phyloP scores from a whole-genome alignment of 2,329 filamentous ascomycete genomes.

The Rutstroemia sp. region DNA sequence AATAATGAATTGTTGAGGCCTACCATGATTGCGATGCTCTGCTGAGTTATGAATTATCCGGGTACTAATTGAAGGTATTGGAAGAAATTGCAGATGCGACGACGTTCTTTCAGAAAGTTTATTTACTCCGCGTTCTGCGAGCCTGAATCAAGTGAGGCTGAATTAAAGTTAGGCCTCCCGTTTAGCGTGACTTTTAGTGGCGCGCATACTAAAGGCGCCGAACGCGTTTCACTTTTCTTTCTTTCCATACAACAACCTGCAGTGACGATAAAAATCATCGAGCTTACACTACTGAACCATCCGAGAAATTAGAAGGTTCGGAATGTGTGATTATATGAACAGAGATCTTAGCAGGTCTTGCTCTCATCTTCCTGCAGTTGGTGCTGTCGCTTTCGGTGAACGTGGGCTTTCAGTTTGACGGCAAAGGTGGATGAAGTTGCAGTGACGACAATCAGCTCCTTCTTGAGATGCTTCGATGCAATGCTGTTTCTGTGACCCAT shows the following conservation, averaged over 20 bases:
- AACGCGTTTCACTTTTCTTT: constrained; percentile 4
- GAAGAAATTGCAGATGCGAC: constrained; percentile 2
- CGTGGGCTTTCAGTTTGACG: background rate
- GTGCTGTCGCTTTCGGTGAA: constrained; percentile 8
- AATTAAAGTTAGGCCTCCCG: constrained; percentile 4
- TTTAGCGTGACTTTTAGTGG: background rate
- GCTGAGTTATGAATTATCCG: background rate
- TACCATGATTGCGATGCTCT: constrained; percentile 25
- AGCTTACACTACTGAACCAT: constrained; percentile 28
- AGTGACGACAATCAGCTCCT: constrained; percentile 28
- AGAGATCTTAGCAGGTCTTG: constrained; percentile 32
- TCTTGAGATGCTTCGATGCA: constrained; percentile 23
- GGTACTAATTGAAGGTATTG: background rate
- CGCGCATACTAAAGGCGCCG: background rate
- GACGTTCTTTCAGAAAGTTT: background rate
- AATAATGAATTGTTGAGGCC: background rate
- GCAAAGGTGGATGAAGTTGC: constrained; percentile 9
- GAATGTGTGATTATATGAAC: constrained; percentile 30
- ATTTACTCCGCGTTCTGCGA: background rate
- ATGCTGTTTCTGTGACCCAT: constrained; percentile 16
- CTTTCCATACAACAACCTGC: constrained; percentile 21
- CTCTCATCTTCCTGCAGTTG: background rate
- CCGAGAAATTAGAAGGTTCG: constrained; percentile 17
- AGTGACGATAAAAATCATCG: constrained; percentile 29
- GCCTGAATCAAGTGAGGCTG: constrained; percentile 8